Evolutionary conservation across 306 rosid genomes (phyloP), one percentile per base, ranked within the genome.

Genomic region (Hylodesmum podocarpum): DNA sequence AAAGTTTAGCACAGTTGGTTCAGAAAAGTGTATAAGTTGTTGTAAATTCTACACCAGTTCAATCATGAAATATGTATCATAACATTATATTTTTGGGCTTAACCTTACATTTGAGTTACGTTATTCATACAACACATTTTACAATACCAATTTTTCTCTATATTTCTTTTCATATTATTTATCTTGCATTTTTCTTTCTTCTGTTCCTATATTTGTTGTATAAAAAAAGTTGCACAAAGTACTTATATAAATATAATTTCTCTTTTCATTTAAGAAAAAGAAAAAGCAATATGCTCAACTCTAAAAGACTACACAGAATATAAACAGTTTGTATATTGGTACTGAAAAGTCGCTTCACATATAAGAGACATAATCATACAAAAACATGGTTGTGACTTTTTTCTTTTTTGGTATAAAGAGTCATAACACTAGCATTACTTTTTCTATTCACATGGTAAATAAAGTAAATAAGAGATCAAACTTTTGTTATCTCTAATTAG

Each of bases 301-400:
- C 62, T 31, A 44, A 43, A 43, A 61, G 78, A 75, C 27, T 54
- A 72, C 22, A 36, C 6, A 12, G 36, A 66, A 72, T 72, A 37
- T 8, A 24, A 27, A 13, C 13, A n/a, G 16, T 54, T 72, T 11
- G 39, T 25, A 37, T 51, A 31, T 28, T 70, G 24, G 53, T 40
- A 22, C 72, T 39, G 72, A 66, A 66, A 66, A 66, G 72, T 66
- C 51, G 36, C 34, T 24, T 40, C 72, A 66, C 36, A 24, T 25
- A 66, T 66, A 6, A 21, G 40, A 44, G 37, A 66, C 51, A 51
- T n/a, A 72, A 43, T 29, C 59, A 75, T 18, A 14, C 10, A 12
- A 36, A 74, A 43, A 74, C 70, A 61, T 75, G 34, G 46, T 43
- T 14, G 25, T 43, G 62, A 2, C 62, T 43, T 61, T 24, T 72